These are phyloP conservation scores for Saturnispora dispora DNA, from an alignment of 805 yeast genomes.

Conservation along the genomic window DNA sequence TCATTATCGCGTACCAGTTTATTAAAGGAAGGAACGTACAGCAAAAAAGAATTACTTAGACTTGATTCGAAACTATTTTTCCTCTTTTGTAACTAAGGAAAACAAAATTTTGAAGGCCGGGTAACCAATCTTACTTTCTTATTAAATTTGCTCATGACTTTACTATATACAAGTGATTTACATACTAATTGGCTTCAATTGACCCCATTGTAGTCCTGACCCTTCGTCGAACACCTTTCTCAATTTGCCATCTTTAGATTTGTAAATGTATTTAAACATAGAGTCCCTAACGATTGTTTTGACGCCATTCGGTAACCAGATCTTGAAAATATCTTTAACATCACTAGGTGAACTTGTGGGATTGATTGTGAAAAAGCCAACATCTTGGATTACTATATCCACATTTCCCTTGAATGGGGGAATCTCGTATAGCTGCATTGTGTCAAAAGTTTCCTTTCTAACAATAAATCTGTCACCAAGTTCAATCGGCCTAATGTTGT, in stretches of 20 bases:
- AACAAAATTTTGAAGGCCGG: constrained; percentile 7
- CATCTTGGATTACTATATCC: constrained; percentile 54
- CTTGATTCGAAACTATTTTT: neutral
- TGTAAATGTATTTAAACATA: constrained; percentile 23
- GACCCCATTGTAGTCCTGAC: constrained; percentile 18
- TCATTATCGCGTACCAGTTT: neutral
- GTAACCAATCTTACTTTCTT: constrained; percentile 3
- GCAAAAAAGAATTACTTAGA: neutral
- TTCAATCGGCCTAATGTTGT: constrained; percentile 21
- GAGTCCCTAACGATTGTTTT: constrained; percentile 40
- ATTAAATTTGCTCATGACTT: neutral
- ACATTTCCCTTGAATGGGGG: constrained; percentile 67
- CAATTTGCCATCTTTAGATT: constrained; percentile 11
- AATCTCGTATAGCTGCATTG: constrained; percentile 38
- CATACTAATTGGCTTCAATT: constrained; percentile 16
- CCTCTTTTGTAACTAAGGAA: neutral
- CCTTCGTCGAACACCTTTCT: constrained; percentile 12
- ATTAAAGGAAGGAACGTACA: neutral
- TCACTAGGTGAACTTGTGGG: constrained; percentile 41
- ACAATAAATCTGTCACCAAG: constrained; percentile 17
- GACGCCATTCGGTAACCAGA: constrained; percentile 49
- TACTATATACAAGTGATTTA: neutral
- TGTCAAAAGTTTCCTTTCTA: constrained; percentile 20
- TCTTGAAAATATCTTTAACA: constrained; percentile 31
- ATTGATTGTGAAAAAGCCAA: constrained; percentile 53